These are phyloP conservation scores for Crotalaria pallida DNA, from an alignment of 306 rosid species.

Conservation along the genomic window DNA sequence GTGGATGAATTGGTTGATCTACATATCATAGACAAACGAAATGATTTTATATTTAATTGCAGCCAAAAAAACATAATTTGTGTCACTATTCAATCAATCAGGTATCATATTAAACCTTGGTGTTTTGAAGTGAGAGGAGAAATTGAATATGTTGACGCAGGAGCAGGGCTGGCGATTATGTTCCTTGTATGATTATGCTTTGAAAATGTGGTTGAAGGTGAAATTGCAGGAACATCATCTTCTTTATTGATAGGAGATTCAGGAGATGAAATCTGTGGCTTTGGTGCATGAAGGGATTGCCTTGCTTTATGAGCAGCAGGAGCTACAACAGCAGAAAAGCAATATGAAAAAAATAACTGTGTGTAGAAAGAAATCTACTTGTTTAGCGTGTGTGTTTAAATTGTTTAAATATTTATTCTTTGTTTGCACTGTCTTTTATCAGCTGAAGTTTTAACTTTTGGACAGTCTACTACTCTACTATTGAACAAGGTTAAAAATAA, in stretches of 20 bases:
- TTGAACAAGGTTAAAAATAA: not conserved
- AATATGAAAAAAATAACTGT: conserved; percentile 5
- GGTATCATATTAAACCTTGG: conserved; percentile 45
- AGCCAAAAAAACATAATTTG: not conserved
- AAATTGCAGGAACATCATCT: conserved; percentile 44
- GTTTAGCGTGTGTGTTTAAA: not conserved
- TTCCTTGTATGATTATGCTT: conserved; percentile 47
- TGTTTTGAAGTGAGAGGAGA: conserved; percentile 46
- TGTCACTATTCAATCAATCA: not conserved
- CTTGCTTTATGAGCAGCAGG: conserved; percentile 41
- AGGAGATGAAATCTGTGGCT: conserved; percentile 39
- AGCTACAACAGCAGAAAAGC: conserved; percentile 40
- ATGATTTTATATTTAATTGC: not conserved
- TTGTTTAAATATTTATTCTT: not conserved
- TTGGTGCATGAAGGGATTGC: conserved; percentile 38
- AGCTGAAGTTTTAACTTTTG: not conserved
- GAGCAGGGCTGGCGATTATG: conserved; percentile 51
- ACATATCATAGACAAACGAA: conserved; percentile 11
- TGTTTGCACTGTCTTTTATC: not conserved
- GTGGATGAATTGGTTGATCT: conserved; percentile 57
- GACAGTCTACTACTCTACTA: not conserved
- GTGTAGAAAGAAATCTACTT: not conserved
- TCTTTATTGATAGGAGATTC: conserved; percentile 37
- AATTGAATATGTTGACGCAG: conserved; percentile 46
- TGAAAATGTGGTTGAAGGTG: conserved; percentile 43